Conservation (phyloP, 2,329 filamentous ascomycete species). For the Xylaria sp. region DNA sequence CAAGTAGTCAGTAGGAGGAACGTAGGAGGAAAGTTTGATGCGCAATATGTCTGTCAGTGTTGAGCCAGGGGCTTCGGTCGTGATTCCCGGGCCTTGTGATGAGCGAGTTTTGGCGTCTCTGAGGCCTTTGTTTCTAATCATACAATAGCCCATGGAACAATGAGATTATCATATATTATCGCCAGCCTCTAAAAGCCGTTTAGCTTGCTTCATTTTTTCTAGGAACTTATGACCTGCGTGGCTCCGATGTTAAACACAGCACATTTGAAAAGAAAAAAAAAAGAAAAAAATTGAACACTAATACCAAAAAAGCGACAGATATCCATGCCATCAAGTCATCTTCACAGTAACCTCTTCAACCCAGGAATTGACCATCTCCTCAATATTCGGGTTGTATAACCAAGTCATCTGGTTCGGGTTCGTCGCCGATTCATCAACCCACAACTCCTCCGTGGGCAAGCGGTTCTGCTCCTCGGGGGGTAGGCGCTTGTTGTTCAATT, state of each 20-base stretch:
- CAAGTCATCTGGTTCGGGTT: constrained; percentile 44
- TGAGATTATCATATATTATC: neutral
- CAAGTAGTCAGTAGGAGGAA: neutral
- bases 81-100: neutral
- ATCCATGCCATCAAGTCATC: neutral
- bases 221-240: neutral
- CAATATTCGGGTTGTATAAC: constrained; percentile 39
- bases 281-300: neutral
- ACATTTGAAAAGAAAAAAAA: too few relatives aligned
- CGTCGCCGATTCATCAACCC: constrained; percentile 38
- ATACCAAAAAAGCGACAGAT: neutral
- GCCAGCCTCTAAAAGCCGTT: neutral
- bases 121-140: neutral
- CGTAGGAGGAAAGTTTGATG: neutral
- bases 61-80: neutral
- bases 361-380: constrained; percentile 36
- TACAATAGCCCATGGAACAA: neutral
- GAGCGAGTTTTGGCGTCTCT: neutral
- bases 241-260: neutral
- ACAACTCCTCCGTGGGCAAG: constrained; percentile 34
- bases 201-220: neutral
- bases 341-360: neutral
- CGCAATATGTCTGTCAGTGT: neutral
- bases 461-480: constrained; percentile 45
- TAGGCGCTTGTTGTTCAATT: constrained; percentile 40